phyloP scores from a whole-genome alignment of 1,284 basidiomycete genomes.

The Marasmius fiardii region DNA sequence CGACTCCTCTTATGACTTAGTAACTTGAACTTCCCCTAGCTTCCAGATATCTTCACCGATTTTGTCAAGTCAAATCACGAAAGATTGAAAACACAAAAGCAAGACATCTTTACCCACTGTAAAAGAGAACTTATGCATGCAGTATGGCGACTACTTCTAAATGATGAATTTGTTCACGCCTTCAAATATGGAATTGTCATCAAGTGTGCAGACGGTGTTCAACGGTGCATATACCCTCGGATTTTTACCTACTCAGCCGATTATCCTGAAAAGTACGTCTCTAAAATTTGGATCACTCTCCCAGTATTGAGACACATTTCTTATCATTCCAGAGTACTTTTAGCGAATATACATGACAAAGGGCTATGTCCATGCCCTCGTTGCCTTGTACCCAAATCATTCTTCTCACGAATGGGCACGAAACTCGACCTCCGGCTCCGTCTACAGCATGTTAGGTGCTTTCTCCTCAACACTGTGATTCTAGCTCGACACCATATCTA shows the following conservation, averaged over 20 bases:
- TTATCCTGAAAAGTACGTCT: constrained; percentile 31
- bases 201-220: constrained; percentile 22
- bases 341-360: constrained; percentile 26
- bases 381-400: constrained; percentile 21
- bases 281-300: not conserved
- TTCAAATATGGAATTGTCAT: constrained; percentile 28
- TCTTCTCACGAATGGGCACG: constrained; percentile 12
- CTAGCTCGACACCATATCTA: constrained; percentile 22
- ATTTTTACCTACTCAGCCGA: constrained; percentile 31
- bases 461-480: not conserved
- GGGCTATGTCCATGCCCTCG: constrained; percentile 29
- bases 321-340: constrained; percentile 20
- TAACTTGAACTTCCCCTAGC: not conserved
- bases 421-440: not conserved
- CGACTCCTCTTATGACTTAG: not conserved
- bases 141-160: constrained; percentile 22
- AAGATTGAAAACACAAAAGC: not conserved
- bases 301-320: not conserved
- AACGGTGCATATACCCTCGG: constrained; percentile 21
- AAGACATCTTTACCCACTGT: constrained; percentile 22
- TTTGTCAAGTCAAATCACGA: not conserved
- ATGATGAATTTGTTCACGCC: constrained; percentile 24
- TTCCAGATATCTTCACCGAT: constrained; percentile 1
- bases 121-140: constrained; percentile 27
- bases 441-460: not conserved